Base-by-base conservation (phyloP, 768 basidiomycete genomes). In the Xerocomus spinulosus region DNA sequence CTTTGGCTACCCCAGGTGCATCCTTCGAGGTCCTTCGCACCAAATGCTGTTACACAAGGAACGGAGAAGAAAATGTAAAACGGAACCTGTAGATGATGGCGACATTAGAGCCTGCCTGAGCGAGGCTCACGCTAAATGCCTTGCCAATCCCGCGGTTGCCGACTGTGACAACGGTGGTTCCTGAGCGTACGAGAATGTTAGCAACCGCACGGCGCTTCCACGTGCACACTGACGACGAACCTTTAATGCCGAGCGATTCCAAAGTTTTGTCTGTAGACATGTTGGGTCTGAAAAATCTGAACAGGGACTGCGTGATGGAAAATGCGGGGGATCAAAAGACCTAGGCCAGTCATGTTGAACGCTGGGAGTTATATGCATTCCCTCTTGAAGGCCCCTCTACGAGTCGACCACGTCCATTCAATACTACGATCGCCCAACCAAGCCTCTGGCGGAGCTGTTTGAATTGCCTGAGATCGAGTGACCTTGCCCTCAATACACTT, bases 101-200 rank as follows among this genome's bases (percentile, higher is more conserved):
- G 4, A 85, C 79, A 42, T 75, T 75, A 0, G 73, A 75, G 23
- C 80, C 79, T 0, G 82, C 76, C 32, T 69, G 57, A 18, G 80
- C 80, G 26, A 80, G 68, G 26, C 10, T 6, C 5, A 10, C 26
- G 26, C 75, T 74, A 43, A 75, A 77, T 2, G 78, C 81, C 26
- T 64, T 70, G 3, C 83, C 82, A 39, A 84, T 82, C 13, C 82
- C 82, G 33, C 76, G 69, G 51, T 78, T 80, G 2, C 81, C 81
- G 4, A 82, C 82, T 0, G 83, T 83, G 37, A 85, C 72, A 24
- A 84, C 73, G 44, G 77, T 65, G 42, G 73, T 74, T 0, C 60
- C 77, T 72, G 63, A 74, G 14, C 6, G 10, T 23, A 33, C 2
- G 9, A n/a, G 2, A 18, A 5, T 3, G 6, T 25, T 9, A 40